Evolutionary conservation across 2,329 filamentous ascomycete species (phyloP).

Genomic region (Dryadomyces quercus-mongolicae): DNA sequence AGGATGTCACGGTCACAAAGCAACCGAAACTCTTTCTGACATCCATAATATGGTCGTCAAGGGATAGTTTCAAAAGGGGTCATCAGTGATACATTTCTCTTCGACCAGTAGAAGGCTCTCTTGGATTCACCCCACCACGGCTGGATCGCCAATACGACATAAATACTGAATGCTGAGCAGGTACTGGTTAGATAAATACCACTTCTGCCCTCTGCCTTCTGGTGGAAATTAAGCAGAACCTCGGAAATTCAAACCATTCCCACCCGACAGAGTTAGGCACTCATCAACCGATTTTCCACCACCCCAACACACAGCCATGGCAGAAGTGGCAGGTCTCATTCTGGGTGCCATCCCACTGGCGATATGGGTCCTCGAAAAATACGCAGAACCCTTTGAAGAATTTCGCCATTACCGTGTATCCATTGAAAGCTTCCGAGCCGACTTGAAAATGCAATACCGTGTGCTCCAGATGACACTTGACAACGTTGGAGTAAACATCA

Average conservation of each 20-base stretch:
- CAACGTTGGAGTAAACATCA: not conserved
- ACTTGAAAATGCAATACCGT: not conserved
- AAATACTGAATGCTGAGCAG: too few species aligned
- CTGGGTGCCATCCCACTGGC: not conserved
- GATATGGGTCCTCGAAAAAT: not conserved
- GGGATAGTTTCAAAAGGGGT: not conserved
- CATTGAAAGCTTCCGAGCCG: not conserved
- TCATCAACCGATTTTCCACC: not conserved
- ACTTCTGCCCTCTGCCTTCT: too few species aligned
- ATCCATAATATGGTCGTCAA: not conserved
- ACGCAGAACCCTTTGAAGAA: not conserved
- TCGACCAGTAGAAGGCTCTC: not conserved
- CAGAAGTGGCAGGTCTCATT: not conserved
- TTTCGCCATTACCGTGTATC: not conserved
- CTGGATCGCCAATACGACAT: not conserved
- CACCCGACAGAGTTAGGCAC: not conserved
- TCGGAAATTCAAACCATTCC: not conserved
- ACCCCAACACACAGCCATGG: not conserved
- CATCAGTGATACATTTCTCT: not conserved
- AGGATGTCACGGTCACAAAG: too few species aligned
- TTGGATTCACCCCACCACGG: not conserved
- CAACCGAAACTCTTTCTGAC: too few species aligned
- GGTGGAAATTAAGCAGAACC: not conserved
- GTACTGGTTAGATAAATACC: too few species aligned
- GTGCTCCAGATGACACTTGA: not conserved